phyloP scores from a whole-genome alignment of 805 yeast genomes.

The Wickerhamiella nectarea region DNA sequence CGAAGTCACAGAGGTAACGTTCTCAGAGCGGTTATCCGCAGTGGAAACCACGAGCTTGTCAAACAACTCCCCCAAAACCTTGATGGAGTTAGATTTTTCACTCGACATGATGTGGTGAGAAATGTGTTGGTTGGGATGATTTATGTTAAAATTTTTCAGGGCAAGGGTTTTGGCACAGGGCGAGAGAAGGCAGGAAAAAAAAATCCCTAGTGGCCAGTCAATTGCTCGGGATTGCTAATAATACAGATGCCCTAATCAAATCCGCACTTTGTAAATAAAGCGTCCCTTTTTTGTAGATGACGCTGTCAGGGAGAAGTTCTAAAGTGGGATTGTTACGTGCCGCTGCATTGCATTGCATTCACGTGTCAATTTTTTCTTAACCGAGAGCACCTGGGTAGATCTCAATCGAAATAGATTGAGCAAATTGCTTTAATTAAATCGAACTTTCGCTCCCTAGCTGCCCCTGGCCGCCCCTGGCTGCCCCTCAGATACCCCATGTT shows the following conservation, averaged over 20 bases:
- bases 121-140: slow-evolving; percentile 10
- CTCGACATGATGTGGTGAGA: slow-evolving; percentile 8
- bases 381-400: too few relatives aligned
- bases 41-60: slow-evolving; percentile 82
- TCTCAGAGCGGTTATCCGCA: slow-evolving; percentile 62
- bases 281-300: too few relatives aligned
- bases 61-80: slow-evolving; percentile 89
- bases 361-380: background rate
- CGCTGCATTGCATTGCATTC: background rate
- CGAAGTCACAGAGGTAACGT: slow-evolving; percentile 80
- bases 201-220: background rate
- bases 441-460: too few relatives aligned
- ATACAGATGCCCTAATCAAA: too few relatives aligned
- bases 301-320: too few relatives aligned
- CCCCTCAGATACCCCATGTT: too few relatives aligned
- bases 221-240: too few relatives aligned
- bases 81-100: slow-evolving; percentile 26
- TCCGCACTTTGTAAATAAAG: too few relatives aligned
- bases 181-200: background rate
- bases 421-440: too few relatives aligned
- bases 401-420: too few relatives aligned
- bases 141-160: slow-evolving; percentile 9
- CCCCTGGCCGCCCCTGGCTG: too few relatives aligned
- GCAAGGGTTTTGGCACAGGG: slow-evolving; percentile 1
- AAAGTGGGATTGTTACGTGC: too few relatives aligned